Conservation (phyloP, 495 filamentous ascomycete species). For the Talaromyces borbonicus region DNA sequence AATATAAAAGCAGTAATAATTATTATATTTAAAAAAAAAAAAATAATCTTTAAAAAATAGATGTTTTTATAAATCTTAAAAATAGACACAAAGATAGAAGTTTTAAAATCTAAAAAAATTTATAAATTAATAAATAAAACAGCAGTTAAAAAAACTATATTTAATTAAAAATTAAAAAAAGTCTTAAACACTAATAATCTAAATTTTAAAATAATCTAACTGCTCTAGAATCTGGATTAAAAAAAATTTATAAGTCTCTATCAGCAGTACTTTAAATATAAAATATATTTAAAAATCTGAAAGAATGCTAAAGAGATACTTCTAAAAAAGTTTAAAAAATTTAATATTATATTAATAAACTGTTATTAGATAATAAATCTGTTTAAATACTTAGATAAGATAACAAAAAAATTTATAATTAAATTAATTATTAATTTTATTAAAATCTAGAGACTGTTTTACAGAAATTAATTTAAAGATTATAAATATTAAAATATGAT, state of each 20-base stretch:
- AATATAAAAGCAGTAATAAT: neutral
- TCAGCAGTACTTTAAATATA: neutral
- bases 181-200: neutral
- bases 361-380: neutral
- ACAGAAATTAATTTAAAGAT: neutral
- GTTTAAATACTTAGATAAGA: neutral
- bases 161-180: neutral
- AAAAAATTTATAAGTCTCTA: neutral
- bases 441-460: neutral
- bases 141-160: neutral
- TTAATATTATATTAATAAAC: neutral
- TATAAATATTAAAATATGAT: neutral
- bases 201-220: neutral
- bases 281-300: neutral
- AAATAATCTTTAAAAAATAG: neutral
- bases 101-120: neutral
- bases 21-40: neutral
- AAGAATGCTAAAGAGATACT: neutral
- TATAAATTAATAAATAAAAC: neutral
- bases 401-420: neutral
- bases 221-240: neutral
- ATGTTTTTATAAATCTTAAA: neutral
- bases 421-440: neutral
- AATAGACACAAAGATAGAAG: neutral
- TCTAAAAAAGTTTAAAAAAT: neutral